Base-by-base conservation (phyloP, 352 stramenopile genomes). In the Phytopythium mirpurense region DNA sequence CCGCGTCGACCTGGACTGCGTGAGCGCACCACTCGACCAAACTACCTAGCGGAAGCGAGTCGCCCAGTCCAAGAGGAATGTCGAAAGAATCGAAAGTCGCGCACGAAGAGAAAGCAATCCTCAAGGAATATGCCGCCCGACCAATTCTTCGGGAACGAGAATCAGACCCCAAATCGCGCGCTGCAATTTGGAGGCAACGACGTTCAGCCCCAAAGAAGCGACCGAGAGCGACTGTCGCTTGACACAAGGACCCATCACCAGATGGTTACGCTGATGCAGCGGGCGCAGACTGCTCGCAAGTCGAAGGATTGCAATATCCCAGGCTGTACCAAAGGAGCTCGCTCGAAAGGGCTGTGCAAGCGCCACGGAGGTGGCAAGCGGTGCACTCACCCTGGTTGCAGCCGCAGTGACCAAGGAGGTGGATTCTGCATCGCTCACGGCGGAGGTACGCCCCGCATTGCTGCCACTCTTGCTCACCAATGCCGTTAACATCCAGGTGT, bases 271-370 rank as follows among this genome's bases (percentile, higher is more conserved):
- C 37, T 51, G 18, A 60, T 34, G 44, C 56, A 54, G 11, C 47
- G 59, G 3, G 69, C 58, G 36, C 68, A 77, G 18, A 81, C 80
- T 3, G 58, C 63, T 1, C 67, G 78, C 46, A 89, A 88, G 53
- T 85, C 68, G 2, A 90, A 89, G 34, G 66, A 87, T 49, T 93
- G 83, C 57, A 63, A 72, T 23, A 62, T 93, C 19, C 65, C 63
- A 4, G 80, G 80, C 8, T 95, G 84, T 43, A 71, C 56, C 26
- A 93, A 91, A 72, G 78, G 76, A 11, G 80, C 82, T 38, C 70
- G 85, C 12, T 95, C 85, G 14, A 81, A 68, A 70, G 82, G 83
- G 26, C 65, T 93, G 5, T 95, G 85, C 56, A 95, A 95, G 56
- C 83, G 83, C 10, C 85, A 95, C 44, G 85, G 85, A 11, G 85